Evolutionary conservation across 352 stramenopile species (phyloP).

Genomic region (Phytophthora sansomeana): DNA sequence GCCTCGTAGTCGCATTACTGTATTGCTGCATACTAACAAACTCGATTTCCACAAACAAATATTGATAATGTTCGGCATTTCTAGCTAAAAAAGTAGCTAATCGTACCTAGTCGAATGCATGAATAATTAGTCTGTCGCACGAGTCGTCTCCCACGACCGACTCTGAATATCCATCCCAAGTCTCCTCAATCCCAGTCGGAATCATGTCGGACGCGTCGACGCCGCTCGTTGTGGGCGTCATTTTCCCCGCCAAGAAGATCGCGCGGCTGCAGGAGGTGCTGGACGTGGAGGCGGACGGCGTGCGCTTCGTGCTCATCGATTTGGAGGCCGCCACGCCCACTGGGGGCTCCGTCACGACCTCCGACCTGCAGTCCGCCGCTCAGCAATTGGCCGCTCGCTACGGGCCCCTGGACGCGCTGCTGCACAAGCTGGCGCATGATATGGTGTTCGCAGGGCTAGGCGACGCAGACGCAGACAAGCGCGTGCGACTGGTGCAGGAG

Average conservation of each 20-base stretch:
- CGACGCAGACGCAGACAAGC: slow-evolving; percentile 47
- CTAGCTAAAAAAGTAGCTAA: no score
- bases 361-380: slow-evolving; percentile 36
- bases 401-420: slow-evolving; percentile 64
- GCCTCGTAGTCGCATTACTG: slow-evolving; percentile 39
- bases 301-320: slow-evolving; percentile 83
- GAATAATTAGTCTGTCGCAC: background rate
- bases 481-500: slow-evolving; percentile 64
- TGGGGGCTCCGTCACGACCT: slow-evolving; percentile 22
- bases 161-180: no score
- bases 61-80: no score
- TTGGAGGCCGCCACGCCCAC: slow-evolving; percentile 50
- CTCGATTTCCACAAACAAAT: no score
- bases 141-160: background rate
- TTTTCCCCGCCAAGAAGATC: slow-evolving; percentile 88
- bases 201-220: slow-evolving; percentile 13
- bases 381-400: slow-evolving; percentile 43
- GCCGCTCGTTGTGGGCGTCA: slow-evolving; percentile 71
- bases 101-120: no score
- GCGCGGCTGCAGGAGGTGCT: slow-evolving; percentile 77
- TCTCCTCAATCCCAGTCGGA: background rate
- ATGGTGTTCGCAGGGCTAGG: slow-evolving; percentile 80
- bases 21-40: no score
- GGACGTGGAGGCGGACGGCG: slow-evolving; percentile 42
- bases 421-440: slow-evolving; percentile 87